A percentile compares a stretch with the other conserved stretches of the same genome.
Conservation (phyloP, 495 filamentous ascomycete genomes). For the Cercophora samala region DNA sequence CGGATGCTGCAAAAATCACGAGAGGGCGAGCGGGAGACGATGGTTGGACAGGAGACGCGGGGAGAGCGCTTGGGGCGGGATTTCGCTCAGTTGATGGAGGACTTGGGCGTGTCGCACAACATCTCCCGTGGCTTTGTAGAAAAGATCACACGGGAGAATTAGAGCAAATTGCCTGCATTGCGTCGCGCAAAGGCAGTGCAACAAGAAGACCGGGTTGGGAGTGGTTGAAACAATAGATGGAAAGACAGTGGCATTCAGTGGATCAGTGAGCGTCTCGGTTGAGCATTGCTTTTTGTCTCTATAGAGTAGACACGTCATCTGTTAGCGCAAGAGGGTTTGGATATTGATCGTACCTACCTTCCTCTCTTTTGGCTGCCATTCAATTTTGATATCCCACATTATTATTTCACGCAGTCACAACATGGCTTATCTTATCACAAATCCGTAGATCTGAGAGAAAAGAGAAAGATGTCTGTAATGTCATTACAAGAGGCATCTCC, state of each 20-base stretch:
- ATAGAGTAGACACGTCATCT: neutral
- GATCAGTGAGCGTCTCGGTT: neutral
- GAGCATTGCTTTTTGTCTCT: neutral
- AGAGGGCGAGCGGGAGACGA: neutral
- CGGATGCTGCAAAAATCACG: slow-evolving; percentile 9
- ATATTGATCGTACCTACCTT: neutral
- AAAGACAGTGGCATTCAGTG: neutral
- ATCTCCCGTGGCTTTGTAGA: slow-evolving; percentile 20
- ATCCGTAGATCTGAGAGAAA: neutral
- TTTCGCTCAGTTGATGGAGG: slow-evolving; percentile 31
- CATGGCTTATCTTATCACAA: neutral
- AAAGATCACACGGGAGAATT: slow-evolving; percentile 27
- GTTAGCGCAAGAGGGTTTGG: neutral
- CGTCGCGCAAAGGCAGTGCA: neutral
- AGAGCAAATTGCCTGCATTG: neutral
- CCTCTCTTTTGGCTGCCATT: neutral
- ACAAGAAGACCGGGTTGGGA: neutral
- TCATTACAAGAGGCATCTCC: too few species aligned
- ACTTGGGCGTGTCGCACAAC: slow-evolving; percentile 20
- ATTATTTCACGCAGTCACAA: neutral
- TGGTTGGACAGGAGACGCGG: neutral
- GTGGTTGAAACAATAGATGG: neutral
- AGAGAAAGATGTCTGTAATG: too few species aligned
- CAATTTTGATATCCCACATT: neutral
- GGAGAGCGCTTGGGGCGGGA: slow-evolving; percentile 18